phyloP scores from a whole-genome alignment of 345 rosid genomes.

The Boechera divaricarpa region DNA sequence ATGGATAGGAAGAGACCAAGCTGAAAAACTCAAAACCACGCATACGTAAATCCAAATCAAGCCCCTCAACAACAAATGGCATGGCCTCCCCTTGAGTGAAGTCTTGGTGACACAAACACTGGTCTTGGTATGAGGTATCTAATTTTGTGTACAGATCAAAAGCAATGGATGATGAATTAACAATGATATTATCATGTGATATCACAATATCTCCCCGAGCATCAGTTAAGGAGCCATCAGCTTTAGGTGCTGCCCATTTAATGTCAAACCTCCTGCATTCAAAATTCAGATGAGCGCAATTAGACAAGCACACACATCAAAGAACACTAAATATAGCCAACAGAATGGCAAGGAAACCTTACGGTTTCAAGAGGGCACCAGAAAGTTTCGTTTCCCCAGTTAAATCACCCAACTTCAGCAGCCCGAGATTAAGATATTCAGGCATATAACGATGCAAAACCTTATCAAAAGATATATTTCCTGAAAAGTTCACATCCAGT shows the following conservation, averaged over 20 bases:
- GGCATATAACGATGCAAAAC: constrained; percentile 79
- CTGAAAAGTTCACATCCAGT: constrained; percentile 91
- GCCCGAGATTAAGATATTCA: constrained; percentile 63
- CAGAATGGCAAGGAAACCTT: constrained; percentile 48
- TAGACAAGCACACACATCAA: constrained; percentile 34
- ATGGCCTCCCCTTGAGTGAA: constrained; percentile 45
- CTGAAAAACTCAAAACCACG: constrained; percentile 97
- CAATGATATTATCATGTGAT: constrained; percentile 80
- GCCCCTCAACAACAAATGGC: constrained; percentile 86
- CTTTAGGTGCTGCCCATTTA: constrained; percentile 97
- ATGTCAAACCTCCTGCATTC: constrained; percentile 87
- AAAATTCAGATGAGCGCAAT: constrained; percentile 36
- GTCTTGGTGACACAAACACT: constrained; percentile 56
- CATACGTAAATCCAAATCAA: constrained; percentile 94
- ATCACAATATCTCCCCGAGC: constrained; percentile 97
- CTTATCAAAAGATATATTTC: constrained; percentile 77
- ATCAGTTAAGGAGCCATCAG: constrained; percentile 94
- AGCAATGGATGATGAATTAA: constrained; percentile 85
- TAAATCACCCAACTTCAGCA: constrained; percentile 83
- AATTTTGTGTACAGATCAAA: constrained; percentile 83
- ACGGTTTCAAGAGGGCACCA: constrained; percentile 95
- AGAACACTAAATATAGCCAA: constrained; percentile 29
- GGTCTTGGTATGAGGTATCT: constrained; percentile 76
- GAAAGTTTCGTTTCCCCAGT: constrained; percentile 96
- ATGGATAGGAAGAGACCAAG: constrained; percentile 77